phyloP scores from a whole-genome alignment of 306 rosid genomes.

The Cucurbita moschata region DNA sequence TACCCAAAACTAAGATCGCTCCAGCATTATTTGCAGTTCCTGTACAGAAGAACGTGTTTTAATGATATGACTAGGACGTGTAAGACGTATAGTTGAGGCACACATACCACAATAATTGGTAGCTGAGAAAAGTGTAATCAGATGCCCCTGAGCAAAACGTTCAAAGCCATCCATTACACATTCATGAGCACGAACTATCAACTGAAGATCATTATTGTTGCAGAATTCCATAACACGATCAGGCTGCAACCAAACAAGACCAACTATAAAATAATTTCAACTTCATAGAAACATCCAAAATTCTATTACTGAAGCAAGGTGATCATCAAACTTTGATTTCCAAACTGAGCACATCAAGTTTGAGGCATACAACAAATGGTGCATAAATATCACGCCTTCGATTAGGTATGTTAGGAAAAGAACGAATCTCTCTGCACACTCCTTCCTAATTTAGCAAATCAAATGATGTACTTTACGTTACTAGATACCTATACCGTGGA shows the following conservation, averaged over 20 bases:
- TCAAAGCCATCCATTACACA: constrained; percentile 99
- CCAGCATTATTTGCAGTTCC: constrained; percentile 99
- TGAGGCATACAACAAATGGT: neutral
- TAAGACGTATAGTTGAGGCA: neutral
- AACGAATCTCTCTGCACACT: neutral
- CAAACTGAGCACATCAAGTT: neutral
- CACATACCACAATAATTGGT: constrained; percentile 88
- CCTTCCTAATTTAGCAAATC: neutral
- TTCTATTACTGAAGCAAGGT: neutral
- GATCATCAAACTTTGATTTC: neutral
- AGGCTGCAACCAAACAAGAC: constrained; percentile 50
- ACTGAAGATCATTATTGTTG: constrained; percentile 95
- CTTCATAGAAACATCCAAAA: neutral
- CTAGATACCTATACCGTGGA: neutral
- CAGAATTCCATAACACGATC: constrained; percentile 99
- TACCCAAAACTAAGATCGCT: constrained; percentile 89
- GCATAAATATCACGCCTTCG: neutral
- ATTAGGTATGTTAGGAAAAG: too few species aligned
- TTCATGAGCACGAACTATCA: constrained; percentile 97
- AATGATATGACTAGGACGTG: neutral
- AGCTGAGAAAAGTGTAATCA: constrained; percentile 95
- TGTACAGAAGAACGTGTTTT: constrained; percentile 8
- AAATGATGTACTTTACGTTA: neutral
- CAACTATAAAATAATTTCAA: neutral
- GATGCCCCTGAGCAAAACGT: constrained; percentile 98